Evolutionary conservation across 345 rosid genomes (phyloP).

Genomic region (Theobroma cacao): DNA sequence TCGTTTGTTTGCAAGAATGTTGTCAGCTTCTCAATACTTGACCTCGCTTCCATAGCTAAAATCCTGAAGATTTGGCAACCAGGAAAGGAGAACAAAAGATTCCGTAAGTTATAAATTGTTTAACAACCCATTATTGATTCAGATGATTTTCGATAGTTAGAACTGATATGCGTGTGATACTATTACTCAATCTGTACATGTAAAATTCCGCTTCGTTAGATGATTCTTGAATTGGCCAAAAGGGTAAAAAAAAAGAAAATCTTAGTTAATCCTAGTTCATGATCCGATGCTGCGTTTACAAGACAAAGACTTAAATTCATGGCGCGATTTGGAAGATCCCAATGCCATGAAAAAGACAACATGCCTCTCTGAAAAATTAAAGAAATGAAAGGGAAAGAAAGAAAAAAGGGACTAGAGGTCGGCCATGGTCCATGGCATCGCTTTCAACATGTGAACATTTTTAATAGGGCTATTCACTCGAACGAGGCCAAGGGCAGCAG

Average conservation of each 20-base stretch:
- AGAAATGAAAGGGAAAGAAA: neutral
- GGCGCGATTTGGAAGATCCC: neutral
- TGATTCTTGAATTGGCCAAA: neutral
- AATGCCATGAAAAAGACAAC: neutral
- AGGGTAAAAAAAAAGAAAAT: neutral
- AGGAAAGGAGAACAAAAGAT: neutral
- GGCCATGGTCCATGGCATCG: neutral
- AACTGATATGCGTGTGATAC: neutral
- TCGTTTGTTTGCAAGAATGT: neutral
- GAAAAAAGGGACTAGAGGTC: neutral
- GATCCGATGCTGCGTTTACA: neutral
- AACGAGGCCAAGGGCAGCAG: neutral
- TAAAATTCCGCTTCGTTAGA: neutral
- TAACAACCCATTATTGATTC: no score
- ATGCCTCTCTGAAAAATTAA: neutral
- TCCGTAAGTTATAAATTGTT: no score
- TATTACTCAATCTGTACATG: neutral
- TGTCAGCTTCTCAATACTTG: neutral
- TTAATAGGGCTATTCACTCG: neutral
- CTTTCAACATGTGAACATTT: neutral
- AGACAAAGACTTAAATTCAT: neutral
- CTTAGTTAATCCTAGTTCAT: neutral
- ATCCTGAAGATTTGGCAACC: neutral
- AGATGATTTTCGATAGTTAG: neutral
- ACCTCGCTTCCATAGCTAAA: neutral